A percentile compares a stretch with the other conserved stretches of the same genome.
Evolutionary conservation across 148 eudicot species (phyloP).

Genomic region (Euryodendron excelsum): DNA sequence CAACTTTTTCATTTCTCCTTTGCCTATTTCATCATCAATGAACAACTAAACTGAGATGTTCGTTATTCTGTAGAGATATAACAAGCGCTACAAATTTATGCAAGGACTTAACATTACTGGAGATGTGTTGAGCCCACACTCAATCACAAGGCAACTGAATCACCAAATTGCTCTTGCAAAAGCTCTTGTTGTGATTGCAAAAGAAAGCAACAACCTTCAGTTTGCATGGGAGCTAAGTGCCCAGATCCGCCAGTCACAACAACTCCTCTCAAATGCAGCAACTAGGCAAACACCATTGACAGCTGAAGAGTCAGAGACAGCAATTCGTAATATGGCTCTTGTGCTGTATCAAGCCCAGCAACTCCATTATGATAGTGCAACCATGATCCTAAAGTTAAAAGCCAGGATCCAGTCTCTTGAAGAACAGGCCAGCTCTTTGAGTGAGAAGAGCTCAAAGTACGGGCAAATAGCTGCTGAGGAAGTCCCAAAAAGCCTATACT

Average conservation of each 20-base stretch:
- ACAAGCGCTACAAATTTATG: conserved; percentile 22
- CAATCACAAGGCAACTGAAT: conserved; percentile 32
- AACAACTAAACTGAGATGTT: neutral
- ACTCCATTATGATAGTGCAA: conserved; percentile 75
- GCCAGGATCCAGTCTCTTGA: conserved; percentile 76
- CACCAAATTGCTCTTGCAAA: conserved; percentile 46
- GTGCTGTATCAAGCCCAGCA: conserved; percentile 74
- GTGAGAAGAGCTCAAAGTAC: conserved; percentile 66
- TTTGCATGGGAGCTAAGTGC: conserved; percentile 87
- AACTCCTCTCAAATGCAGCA: conserved; percentile 77
- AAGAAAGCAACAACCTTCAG: conserved; percentile 82
- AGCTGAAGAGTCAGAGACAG: conserved; percentile 55
- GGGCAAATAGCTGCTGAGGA: conserved; percentile 89
- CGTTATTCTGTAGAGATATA: conserved; percentile 25
- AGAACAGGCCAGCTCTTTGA: conserved; percentile 64
- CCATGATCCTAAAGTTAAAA: conserved; percentile 82
- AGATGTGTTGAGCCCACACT: conserved; percentile 40
- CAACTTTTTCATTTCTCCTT: neutral
- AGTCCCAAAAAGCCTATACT: conserved; percentile 84
- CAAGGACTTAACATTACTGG: conserved; percentile 40
- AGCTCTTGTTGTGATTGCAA: conserved; percentile 68
- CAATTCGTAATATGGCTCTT: conserved; percentile 73
- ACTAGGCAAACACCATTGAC: conserved; percentile 63
- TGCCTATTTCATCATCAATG: neutral
- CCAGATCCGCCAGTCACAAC: conserved; percentile 71